Base-by-base conservation (phyloP, 2,329 filamentous ascomycete species). In the Karstenula rhodostoma region DNA sequence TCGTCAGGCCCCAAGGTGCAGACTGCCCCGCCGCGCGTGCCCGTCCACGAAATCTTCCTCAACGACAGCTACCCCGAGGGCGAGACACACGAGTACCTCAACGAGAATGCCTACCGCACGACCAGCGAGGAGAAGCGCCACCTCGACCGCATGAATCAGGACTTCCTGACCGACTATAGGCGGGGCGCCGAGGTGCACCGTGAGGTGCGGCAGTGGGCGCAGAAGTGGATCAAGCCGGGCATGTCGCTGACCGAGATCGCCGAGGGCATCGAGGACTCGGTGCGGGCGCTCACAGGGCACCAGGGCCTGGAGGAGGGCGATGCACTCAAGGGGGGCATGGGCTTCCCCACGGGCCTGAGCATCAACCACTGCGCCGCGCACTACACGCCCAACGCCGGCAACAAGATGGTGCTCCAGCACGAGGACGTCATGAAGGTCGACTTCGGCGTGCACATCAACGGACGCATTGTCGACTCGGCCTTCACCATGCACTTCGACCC, bases 181-280 rank as follows among this genome's bases (percentile, higher is more conserved):
- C 87, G 94, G 71, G 92, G 88, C 49, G 91, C 92, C n/a, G 92
- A 96, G 79, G 87, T 92, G n/a, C 93, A 96, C 77, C 88, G 93
- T 58, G 91, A 96, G 76, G 92, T 95, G 59, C 89, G 93, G 53
- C 89, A 93, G 77, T 94, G 91, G 85, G 92, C 91, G 3, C 89
- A 92, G 79, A 89, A 89, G 75, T 89, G 85, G 73, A 91, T 95
- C 73, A 90, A 90, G 82, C 93, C 93, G 0, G 93, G 93, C 50
- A 89, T 92, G 84, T 87, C 85, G 7, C 80, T 96, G 73, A 93
- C 89, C 2, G 89, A 93, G 77, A 94, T 96, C 67, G 91, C 92
- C 9, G 89, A 94, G 75, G 90, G 89, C n/a, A 96, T 96, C 69
- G 93, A 96, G 78, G 87, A 94, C 74, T 86, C 90, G 54, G 91